Percentiles rank a stretch among this genome's conserved stretches.
Evolutionary conservation across 805 yeast genomes (phyloP).

Genomic region (Ogataea glucozyma): DNA sequence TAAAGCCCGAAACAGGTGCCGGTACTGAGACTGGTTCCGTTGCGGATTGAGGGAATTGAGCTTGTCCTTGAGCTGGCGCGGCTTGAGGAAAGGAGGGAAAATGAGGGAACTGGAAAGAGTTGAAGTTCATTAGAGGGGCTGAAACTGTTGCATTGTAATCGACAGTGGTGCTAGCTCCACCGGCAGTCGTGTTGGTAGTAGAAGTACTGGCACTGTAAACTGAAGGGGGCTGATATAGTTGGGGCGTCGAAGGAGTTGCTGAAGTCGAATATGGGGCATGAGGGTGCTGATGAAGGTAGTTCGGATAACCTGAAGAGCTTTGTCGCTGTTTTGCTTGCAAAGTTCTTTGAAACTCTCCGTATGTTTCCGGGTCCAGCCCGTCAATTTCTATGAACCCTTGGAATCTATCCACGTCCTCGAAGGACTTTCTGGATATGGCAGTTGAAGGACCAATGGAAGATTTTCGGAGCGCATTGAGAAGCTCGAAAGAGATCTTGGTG

Average conservation of each 20-base stretch:
- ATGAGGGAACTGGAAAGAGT: conserved; percentile 11
- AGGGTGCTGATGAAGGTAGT: conserved; percentile 4
- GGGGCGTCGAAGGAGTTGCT: conserved; percentile 4
- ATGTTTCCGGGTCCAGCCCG: conserved; percentile 21
- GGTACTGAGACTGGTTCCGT: neutral
- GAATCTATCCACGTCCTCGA: conserved; percentile 16
- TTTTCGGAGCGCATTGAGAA: conserved; percentile 59
- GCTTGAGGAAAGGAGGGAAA: neutral
- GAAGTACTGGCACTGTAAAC: neutral
- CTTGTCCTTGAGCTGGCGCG: too few species aligned
- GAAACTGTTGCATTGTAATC: conserved; percentile 2
- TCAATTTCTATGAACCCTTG: conserved; percentile 29
- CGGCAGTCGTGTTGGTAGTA: neutral
- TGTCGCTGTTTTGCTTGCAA: conserved; percentile 16
- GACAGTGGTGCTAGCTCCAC: neutral
- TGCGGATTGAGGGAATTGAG: neutral
- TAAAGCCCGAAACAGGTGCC: too few species aligned
- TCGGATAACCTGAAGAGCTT: too few species aligned
- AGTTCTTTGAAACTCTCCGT: conserved; percentile 22
- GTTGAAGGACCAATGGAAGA: conserved; percentile 53
- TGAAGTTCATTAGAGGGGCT: conserved; percentile 10
- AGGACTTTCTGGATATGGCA: conserved; percentile 16
- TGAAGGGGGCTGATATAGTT: conserved; percentile 5
- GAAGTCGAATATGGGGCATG: too few species aligned
- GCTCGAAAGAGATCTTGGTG: conserved; percentile 44